A percentile compares a stretch with the other conserved stretches of the same genome.
Evolutionary conservation across 176 grass and related monocot species (phyloP).

Genomic region (Saccharum officinarum): DNA sequence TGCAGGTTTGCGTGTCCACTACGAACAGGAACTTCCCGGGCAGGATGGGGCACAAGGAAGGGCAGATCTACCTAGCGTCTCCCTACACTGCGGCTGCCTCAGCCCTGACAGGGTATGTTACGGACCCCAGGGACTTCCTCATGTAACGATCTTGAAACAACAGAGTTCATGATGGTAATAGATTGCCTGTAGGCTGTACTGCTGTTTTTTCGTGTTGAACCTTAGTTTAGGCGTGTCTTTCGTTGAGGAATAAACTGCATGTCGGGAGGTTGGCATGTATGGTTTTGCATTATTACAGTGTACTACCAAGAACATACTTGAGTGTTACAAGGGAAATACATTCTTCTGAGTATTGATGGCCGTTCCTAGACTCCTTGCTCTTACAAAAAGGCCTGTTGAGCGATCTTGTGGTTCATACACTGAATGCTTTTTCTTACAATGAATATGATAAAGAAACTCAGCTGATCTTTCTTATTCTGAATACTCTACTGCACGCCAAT

Average conservation of each 20-base stretch:
- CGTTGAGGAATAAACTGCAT: conserved; percentile 29
- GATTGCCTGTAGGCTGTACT: background rate
- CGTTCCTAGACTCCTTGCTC: no score
- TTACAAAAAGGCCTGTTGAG: no score
- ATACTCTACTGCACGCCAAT: no score
- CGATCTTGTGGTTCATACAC: no score
- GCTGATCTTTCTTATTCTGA: no score
- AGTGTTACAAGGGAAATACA: background rate
- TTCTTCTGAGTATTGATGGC: background rate
- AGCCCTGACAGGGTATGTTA: conserved; percentile 78
- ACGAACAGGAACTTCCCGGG: conserved; percentile 97
- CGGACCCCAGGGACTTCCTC: conserved; percentile 90
- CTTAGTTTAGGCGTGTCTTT: conserved; percentile 10
- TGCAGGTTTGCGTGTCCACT: conserved; percentile 89
- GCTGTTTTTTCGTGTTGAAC: background rate
- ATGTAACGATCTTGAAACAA: background rate
- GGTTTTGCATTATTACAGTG: background rate
- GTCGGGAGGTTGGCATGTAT: background rate
- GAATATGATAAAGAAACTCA: no score
- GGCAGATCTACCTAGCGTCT: conserved; percentile 93
- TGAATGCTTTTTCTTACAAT: no score
- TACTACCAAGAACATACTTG: background rate
- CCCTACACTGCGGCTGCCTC: conserved; percentile 78
- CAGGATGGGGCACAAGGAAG: conserved; percentile 97
- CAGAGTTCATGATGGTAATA: background rate